These are phyloP conservation scores for Didymella arachidicola DNA, from an alignment of 2,329 filamentous ascomycete species.

Conservation along the genomic window DNA sequence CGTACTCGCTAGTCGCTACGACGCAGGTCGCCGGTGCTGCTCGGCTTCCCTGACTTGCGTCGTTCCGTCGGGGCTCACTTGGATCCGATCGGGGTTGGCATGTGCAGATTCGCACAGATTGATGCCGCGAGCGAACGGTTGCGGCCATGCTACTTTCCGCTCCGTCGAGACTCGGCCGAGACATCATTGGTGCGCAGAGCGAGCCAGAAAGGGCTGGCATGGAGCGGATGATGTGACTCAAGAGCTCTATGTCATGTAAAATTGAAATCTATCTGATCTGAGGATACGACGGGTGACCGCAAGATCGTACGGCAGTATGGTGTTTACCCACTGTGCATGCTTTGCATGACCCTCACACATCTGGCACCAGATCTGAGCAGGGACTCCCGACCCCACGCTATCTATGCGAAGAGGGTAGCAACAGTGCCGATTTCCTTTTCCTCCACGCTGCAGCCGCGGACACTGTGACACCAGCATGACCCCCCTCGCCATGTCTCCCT, in stretches of 20 bases:
- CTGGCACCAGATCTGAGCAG: conserved; percentile 22
- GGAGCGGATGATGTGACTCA: conserved; percentile 23
- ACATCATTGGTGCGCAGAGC: conserved; percentile 9
- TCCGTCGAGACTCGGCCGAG: conserved; percentile 35
- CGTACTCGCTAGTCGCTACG: conserved; percentile 21
- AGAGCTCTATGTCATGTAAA: conserved; percentile 19
- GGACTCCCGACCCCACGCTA: conserved; percentile 28
- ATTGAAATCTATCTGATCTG: conserved; percentile 13
- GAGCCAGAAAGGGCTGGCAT: conserved; percentile 3
- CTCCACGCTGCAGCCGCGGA: conserved; percentile 19
- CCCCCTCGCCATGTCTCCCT: conserved; percentile 1
- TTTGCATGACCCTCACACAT: conserved; percentile 17
- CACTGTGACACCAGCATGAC: conserved; percentile 14
- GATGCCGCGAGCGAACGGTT: conserved; percentile 14
- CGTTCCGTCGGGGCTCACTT: conserved; percentile 18
- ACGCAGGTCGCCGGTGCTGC: conserved; percentile 15
- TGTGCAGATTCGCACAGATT: conserved; percentile 8
- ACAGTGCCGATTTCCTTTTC: conserved; percentile 29
- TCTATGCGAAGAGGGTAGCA: conserved; percentile 22
- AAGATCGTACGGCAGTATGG: conserved; percentile 3
- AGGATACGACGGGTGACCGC: conserved; percentile 7
- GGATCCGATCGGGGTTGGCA: conserved; percentile 14
- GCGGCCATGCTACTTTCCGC: conserved; percentile 21
- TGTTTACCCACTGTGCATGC: conserved; percentile 1
- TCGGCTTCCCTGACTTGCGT: conserved; percentile 15